Conservation (phyloP, 352 stramenopile genomes). For the Pythium dissimile region DNA sequence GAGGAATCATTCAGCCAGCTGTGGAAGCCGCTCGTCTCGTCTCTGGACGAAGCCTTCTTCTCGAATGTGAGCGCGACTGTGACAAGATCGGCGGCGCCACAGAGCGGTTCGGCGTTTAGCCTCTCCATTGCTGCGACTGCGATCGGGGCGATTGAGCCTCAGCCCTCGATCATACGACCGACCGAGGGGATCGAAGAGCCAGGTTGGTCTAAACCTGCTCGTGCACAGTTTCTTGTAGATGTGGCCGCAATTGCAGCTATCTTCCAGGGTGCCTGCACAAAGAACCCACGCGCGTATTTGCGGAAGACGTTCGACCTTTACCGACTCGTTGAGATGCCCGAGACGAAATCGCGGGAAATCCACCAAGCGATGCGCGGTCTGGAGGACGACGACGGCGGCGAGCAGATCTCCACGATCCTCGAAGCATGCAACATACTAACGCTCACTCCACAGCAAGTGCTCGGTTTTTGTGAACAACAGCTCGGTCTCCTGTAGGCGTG, state of each 20-base stretch:
- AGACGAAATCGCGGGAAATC: slow-evolving; percentile 39
- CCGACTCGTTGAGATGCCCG: slow-evolving; percentile 39
- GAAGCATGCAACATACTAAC: slow-evolving; percentile 55
- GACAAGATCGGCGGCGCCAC: neutral
- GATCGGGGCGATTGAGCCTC: slow-evolving; percentile 14
- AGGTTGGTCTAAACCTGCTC: slow-evolving; percentile 20
- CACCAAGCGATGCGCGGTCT: slow-evolving; percentile 34
- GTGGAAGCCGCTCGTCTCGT: slow-evolving; percentile 16
- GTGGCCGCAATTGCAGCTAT: slow-evolving; percentile 31
- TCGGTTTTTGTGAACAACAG: slow-evolving; percentile 16
- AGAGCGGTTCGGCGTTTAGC: slow-evolving; percentile 6
- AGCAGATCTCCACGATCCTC: slow-evolving; percentile 70
- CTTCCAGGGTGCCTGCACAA: slow-evolving; percentile 28
- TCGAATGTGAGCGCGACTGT: neutral
- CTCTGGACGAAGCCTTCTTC: slow-evolving; percentile 15
- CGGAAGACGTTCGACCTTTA: slow-evolving; percentile 43
- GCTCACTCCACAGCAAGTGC: slow-evolving; percentile 46
- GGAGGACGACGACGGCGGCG: slow-evolving; percentile 15
- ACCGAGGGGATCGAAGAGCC: neutral
- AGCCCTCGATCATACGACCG: neutral
- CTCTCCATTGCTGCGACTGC: slow-evolving; percentile 16
- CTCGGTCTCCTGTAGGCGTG: neutral
- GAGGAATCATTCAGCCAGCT: slow-evolving; percentile 16
- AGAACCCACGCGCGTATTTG: slow-evolving; percentile 35
- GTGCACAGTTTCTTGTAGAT: slow-evolving; percentile 41